phyloP scores from a whole-genome alignment of 2,329 filamentous ascomycete species.

The Calonectria multiphialidica region DNA sequence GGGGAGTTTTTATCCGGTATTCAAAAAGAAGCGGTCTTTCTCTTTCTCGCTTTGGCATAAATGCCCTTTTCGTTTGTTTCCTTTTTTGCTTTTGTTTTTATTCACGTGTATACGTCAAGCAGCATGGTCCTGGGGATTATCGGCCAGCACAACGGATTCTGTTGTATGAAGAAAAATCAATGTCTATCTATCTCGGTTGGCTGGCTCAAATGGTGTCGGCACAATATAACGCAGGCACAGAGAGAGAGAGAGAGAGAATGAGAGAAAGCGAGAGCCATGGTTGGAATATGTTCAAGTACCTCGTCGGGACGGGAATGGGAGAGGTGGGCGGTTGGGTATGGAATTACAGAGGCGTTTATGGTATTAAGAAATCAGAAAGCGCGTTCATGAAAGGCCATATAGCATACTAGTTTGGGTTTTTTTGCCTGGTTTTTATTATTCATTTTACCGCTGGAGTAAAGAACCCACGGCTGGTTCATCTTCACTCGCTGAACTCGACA shows the following conservation, averaged over 20 bases:
- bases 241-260: too few species aligned
- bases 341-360: constrained; percentile 17
- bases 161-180: neutral
- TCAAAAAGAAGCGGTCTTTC: neutral
- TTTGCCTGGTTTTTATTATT: constrained; percentile 11
- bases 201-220: constrained; percentile 4
- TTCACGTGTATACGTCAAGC: constrained; percentile 2
- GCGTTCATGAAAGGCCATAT: constrained; percentile 17
- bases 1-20: neutral
- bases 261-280: too few species aligned
- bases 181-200: constrained; percentile 3
- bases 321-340: constrained; percentile 6
- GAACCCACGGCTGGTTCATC: neutral
- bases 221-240: neutral
- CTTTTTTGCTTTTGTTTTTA: neutral
- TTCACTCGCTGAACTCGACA: neutral
- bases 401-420: constrained; percentile 10
- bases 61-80: neutral
- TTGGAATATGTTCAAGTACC: constrained; percentile 13
- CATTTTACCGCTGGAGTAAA: neutral
- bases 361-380: constrained; percentile 15
- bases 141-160: constrained; percentile 10
- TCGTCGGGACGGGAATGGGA: neutral
- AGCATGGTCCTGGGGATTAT: constrained; percentile 15
- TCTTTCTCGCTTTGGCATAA: neutral